Base-by-base conservation (phyloP, 306 rosid genomes). In the Cicer arietinum region DNA sequence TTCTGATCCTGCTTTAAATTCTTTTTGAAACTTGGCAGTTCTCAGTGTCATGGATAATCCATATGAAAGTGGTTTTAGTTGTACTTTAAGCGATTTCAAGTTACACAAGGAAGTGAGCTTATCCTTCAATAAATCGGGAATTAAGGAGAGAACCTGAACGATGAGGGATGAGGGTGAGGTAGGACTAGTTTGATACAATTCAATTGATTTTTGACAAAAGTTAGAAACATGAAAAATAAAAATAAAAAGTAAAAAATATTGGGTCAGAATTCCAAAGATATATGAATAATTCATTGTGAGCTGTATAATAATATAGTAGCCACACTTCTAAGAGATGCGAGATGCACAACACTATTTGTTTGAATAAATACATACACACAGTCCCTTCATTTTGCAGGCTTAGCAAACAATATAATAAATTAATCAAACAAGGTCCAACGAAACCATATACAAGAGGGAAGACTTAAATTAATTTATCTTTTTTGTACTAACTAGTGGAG, bases 21-120 rank as follows among this genome's bases (percentile, higher is more conserved):
- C 80, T 67, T 74, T 75, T 46, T 41, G 18, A 0, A 76, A 73
- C 69, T 65, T 73, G 59, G 54, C 73, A 25, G 73, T 46, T 67
- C 73, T 77, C 65, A 60, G 11, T 57, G 69, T 58, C 75, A 77
- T 68, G 62, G 68, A 57, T 44, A 71, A 72, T 44, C 61, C 43
- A 64, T 25, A 44, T 53, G 78, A 79, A 63, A 63, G 73, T 35
- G 83, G 75, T 37, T 73, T 57, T 75, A 73, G 18, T 66, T 66
- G 56, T 45, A 67, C 57, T 46, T 46, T 67, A 9, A 67, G 73
- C 1, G 73, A 67, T 58, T 67, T 43, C 73, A 67, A 47, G 58
- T 67, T 67, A 67, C 73, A 67, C 73, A 67, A 67, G 42, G 73
- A 67, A 67, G 57, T 50, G 43, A 67, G 73, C 73, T 67, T 67